Base-by-base conservation (phyloP, 441 rosid genomes). In the Adansonia rubrostipa region DNA sequence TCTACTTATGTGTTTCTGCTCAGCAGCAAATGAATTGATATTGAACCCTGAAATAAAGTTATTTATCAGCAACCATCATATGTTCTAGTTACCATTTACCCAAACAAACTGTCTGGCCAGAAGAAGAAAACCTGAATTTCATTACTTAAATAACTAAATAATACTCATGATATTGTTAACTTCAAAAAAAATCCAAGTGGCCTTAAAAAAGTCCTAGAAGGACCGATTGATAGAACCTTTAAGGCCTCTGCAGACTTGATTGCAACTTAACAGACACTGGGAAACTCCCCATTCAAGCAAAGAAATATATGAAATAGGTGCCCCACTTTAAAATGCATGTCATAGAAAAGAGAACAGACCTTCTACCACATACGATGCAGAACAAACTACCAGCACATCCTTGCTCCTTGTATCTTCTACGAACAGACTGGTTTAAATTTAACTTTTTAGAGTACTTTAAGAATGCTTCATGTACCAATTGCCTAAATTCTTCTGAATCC, bases 331-430 rank as follows among this genome's bases (percentile, higher is more conserved):
- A 78, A 73, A 68, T 73, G 73, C 74, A 78, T 71, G 68, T 50
- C 61, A 74, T 33, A 73, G 75, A 82, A 73, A 88, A 84, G 83
- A 80, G 78, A 85, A 86, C 85, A 80, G 71, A 81, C 90, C 89
- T 84, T 85, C 86, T 87, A 81, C 93, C 89, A 74, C 95, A 91
- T 3, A 89, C 87, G 66, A 88, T 80, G 91, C 95, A 91, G 85
- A 87, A 88, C 84, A 91, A 86, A 75, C 88, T 85, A 82, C 92
- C 92, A 60, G 89, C 90, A 78, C 85, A 80, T 79, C 92, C 91
- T 82, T 86, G 91, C 81, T 85, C 92, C 82, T 71, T 81, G 89
- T 89, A 91, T 83, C 91, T 91, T 82, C 88, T 87, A 63, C 79
- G 88, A 76, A 79, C 83, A 64, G 84, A 81, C 57, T 83, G 76